Conservation (phyloP, 495 filamentous ascomycete species). For the Penicillium parvum region DNA sequence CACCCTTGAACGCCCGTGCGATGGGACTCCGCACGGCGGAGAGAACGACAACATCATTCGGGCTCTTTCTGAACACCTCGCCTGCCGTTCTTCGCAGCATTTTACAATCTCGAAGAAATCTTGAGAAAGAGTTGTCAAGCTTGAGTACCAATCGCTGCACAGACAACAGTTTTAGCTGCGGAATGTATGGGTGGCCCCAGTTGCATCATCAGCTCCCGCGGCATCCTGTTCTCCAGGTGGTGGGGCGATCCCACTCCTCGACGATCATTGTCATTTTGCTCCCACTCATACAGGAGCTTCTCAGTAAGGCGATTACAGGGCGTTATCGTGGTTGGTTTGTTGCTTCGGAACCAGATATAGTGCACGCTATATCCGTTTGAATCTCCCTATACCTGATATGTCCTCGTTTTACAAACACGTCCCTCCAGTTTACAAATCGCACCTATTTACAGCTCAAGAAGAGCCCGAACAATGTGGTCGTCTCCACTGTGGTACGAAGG, state of each 20-base stretch:
- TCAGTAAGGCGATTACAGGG: background rate
- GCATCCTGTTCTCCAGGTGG: constrained; percentile 1
- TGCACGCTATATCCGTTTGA: too few species aligned
- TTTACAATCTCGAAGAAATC: background rate
- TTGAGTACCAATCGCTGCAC: background rate
- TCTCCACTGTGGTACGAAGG: too few species aligned
- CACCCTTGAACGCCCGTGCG: constrained; percentile 67
- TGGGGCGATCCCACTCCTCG: constrained; percentile 1
- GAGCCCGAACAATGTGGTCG: too few species aligned
- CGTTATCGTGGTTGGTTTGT: background rate
- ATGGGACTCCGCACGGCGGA: constrained; percentile 69
- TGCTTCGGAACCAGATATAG: background rate
- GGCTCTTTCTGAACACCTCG: constrained; percentile 24
- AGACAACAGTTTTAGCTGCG: background rate
- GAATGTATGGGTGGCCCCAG: background rate
- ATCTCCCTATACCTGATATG: constrained; percentile 12
- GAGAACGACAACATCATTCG: constrained; percentile 88
- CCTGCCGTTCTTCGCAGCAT: constrained; percentile 19
- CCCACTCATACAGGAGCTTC: background rate
- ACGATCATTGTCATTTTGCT: background rate
- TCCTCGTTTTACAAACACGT: background rate
- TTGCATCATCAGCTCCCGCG: constrained; percentile 2
- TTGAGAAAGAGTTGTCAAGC: background rate
- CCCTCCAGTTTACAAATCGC: background rate
- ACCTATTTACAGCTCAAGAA: too few species aligned